Evolutionary conservation across 2,329 filamentous ascomycete species (phyloP).

Genomic region (Apiospora hydei): DNA sequence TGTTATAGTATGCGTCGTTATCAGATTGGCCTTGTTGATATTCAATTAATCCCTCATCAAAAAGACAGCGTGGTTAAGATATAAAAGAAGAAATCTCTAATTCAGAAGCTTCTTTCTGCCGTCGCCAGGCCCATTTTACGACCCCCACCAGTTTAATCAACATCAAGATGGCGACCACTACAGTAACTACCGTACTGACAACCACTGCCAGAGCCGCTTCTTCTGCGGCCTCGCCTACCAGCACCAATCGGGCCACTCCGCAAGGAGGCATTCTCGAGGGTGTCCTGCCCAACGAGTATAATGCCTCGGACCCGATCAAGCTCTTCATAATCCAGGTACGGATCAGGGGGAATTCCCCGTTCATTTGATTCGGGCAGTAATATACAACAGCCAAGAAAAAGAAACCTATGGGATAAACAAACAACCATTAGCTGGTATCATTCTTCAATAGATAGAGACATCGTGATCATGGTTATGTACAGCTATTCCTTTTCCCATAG

Average conservation of each 20-base stretch:
- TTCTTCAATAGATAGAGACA: not conserved
- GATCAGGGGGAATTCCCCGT: not conserved
- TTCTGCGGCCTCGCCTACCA: slow-evolving; percentile 38
- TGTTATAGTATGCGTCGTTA: not conserved
- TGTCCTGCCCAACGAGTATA: slow-evolving; percentile 71
- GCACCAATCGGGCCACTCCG: slow-evolving; percentile 42
- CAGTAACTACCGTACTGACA: slow-evolving; percentile 32
- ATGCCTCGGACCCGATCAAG: slow-evolving; percentile 74
- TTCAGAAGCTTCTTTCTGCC: too few species aligned
- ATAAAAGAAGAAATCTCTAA: not conserved
- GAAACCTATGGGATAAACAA: not conserved
- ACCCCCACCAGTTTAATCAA: not conserved
- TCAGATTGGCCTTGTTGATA: too few species aligned
- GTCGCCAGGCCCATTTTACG: too few species aligned
- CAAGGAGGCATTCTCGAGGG: slow-evolving; percentile 74
- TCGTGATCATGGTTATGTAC: not conserved
- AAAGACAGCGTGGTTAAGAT: not conserved
- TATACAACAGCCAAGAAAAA: not conserved
- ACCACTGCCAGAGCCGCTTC: slow-evolving; percentile 38
- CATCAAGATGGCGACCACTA: slow-evolving; percentile 28
- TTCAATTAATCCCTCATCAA: not conserved
- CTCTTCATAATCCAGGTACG: slow-evolving; percentile 77
- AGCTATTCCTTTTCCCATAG: not conserved
- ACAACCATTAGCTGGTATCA: not conserved
- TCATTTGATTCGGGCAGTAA: not conserved